These are phyloP conservation scores for Lachnellula subtilissima DNA, from an alignment of 2,329 filamentous ascomycete species.

Conservation along the genomic window DNA sequence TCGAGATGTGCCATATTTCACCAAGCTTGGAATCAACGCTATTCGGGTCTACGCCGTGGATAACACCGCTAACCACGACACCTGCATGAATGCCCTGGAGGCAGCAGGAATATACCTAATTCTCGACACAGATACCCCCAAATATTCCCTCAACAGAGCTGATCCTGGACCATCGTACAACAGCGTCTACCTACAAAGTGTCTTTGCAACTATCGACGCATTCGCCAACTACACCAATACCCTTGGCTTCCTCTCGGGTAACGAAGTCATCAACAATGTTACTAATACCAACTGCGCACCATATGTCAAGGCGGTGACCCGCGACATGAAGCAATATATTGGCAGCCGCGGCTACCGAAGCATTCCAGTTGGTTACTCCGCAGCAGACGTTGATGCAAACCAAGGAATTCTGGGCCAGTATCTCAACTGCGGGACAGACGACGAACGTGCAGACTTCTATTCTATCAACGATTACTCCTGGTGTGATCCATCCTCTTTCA, in stretches of 20 bases:
- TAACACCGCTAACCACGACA: conserved; percentile 62
- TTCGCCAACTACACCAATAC: conserved; percentile 66
- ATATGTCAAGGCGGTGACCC: conserved; percentile 54
- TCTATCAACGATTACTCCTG: conserved; percentile 64
- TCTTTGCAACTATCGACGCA: conserved; percentile 66
- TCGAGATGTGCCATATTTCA: conserved; percentile 62
- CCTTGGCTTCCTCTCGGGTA: conserved; percentile 58
- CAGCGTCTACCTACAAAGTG: conserved; percentile 62
- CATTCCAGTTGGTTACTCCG: conserved; percentile 55
- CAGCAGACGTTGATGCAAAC: conserved; percentile 64
- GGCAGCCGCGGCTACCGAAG: conserved; percentile 41
- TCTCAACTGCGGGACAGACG: conserved; percentile 67
- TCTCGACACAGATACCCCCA: conserved; percentile 65
- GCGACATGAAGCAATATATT: conserved; percentile 53
- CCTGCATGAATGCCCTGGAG: conserved; percentile 62
- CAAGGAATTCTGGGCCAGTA: conserved; percentile 64
- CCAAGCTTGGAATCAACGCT: conserved; percentile 65
- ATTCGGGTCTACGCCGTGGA: conserved; percentile 70
- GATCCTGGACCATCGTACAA: conserved; percentile 61
- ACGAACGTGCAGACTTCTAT: conserved; percentile 63
- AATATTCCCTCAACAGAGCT: conserved; percentile 63
- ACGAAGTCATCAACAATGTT: conserved; percentile 54
- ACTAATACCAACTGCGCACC: conserved; percentile 47
- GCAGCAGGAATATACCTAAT: conserved; percentile 70
- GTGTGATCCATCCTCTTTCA: conserved; percentile 57